Conservation (phyloP, 768 basidiomycete species). For the Rhodocollybia butyracea region DNA sequence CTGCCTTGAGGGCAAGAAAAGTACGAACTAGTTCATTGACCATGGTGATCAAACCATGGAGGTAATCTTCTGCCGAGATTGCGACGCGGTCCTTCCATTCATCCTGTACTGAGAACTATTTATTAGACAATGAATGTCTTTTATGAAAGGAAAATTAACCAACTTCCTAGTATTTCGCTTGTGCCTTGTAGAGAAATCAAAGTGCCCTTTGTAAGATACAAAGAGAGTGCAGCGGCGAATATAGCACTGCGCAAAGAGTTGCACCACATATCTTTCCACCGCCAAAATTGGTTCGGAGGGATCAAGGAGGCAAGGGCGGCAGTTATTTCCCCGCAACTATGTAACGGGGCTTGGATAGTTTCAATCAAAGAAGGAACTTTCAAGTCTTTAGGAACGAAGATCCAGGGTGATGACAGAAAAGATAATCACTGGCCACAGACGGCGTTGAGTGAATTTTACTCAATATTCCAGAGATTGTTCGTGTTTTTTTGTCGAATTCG, state of each 20-base stretch:
- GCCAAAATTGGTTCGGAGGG: constrained; percentile 75
- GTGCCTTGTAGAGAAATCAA: constrained; percentile 56
- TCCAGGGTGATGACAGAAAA: background rate
- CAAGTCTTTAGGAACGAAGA: background rate
- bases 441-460: constrained; percentile 82
- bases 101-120: constrained; percentile 46
- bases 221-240: constrained; percentile 61
- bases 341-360: constrained; percentile 51
- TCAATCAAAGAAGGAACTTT: constrained; percentile 62
- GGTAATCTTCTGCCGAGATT: constrained; percentile 73
- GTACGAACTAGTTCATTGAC: constrained; percentile 73
- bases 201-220: constrained; percentile 57
- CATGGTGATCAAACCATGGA: constrained; percentile 74
- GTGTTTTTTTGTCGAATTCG: constrained; percentile 71
- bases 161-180: constrained; percentile 63
- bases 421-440: constrained; percentile 18
- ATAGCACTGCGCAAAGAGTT: constrained; percentile 64
- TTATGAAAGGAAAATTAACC: constrained; percentile 25
- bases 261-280: constrained; percentile 83
- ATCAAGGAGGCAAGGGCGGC: constrained; percentile 54
- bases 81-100: constrained; percentile 68
- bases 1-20: background rate
- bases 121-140: background rate
- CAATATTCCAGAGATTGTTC: constrained; percentile 68
- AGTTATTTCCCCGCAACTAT: constrained; percentile 49